These are phyloP conservation scores for Colletotrichum limetticola DNA, from an alignment of 2,329 filamentous ascomycete species.

Conservation along the genomic window DNA sequence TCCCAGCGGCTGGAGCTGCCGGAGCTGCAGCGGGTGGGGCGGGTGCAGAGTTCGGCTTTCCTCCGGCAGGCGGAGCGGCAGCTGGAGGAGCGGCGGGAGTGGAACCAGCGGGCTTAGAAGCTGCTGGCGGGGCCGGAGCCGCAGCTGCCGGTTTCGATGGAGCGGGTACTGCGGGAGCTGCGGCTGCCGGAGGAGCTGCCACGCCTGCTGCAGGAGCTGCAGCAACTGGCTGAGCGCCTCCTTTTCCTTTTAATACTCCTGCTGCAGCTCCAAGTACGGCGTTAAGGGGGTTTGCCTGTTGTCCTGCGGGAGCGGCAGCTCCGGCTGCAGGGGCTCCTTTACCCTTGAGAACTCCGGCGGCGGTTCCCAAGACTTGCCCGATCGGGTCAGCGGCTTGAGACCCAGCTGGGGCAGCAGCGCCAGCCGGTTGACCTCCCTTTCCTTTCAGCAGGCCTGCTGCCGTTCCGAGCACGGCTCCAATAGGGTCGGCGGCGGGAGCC, in stretches of 20 bases:
- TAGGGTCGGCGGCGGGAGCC: slow-evolving; percentile 7
- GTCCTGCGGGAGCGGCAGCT: slow-evolving; percentile 15
- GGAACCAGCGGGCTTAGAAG: background rate
- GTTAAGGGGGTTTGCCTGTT: slow-evolving; percentile 12
- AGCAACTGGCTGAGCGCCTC: slow-evolving; percentile 11
- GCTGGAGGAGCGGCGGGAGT: background rate
- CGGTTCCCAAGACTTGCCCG: slow-evolving; percentile 17
- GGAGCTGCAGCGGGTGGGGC: background rate
- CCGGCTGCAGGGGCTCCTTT: slow-evolving; percentile 12
- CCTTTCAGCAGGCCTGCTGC: slow-evolving; percentile 24
- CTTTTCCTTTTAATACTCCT: slow-evolving; percentile 23
- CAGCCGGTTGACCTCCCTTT: slow-evolving; percentile 24
- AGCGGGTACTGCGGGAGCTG: background rate
- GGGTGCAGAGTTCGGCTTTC: background rate
- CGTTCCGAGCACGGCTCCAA: slow-evolving; percentile 14
- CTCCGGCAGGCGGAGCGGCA: background rate
- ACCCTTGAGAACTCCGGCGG: slow-evolving; percentile 28
- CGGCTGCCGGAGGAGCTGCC: background rate
- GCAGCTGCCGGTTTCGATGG: slow-evolving; percentile 2
- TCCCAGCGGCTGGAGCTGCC: background rate
- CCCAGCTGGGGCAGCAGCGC: slow-evolving; percentile 23
- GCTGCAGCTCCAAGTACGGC: slow-evolving; percentile 19
- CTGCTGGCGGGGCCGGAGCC: background rate
- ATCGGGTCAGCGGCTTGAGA: slow-evolving; percentile 19
- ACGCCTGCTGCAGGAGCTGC: background rate